These are phyloP conservation scores for Lasiodiplodia sp. DNA, from an alignment of 2,329 filamentous ascomycete genomes.

Conservation along the genomic window DNA sequence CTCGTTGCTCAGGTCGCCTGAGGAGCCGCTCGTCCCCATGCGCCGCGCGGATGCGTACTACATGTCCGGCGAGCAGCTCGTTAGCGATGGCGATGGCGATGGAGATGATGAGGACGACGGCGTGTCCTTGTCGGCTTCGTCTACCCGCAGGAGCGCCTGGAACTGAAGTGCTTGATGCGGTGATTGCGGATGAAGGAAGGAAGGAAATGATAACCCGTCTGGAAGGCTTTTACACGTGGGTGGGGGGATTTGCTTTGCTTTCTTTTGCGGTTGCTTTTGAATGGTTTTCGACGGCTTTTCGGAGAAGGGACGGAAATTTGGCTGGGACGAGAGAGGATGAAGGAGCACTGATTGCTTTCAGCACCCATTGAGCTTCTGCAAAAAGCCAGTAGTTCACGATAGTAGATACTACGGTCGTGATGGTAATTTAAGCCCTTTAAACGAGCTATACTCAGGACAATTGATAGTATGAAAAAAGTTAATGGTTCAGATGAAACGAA, in stretches of 20 bases:
- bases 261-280: not conserved
- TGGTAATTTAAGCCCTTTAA: not conserved
- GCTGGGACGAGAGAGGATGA: not conserved
- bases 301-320: not conserved
- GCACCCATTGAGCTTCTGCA: not conserved
- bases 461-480: too few relatives aligned
- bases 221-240: too few relatives aligned
- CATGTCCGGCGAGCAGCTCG: not conserved
- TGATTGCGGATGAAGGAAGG: not conserved
- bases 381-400: not conserved
- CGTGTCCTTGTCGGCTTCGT: not conserved
- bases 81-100: not conserved
- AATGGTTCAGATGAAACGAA: too few relatives aligned
- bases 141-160: not conserved
- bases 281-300: not conserved
- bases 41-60: not conserved
- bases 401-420: not conserved
- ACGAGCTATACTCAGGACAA: not conserved
- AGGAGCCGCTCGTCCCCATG: not conserved
- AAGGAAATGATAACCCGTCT: not conserved
- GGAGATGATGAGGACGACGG: not conserved
- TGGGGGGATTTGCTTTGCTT: not conserved
- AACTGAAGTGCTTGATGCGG: not conserved
- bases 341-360: not conserved
- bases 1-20: not conserved